Evolutionary conservation across 1,284 basidiomycete genomes (phyloP), one percentile per base, ranked within the genome.

Genomic region (Ustilago curta): DNA sequence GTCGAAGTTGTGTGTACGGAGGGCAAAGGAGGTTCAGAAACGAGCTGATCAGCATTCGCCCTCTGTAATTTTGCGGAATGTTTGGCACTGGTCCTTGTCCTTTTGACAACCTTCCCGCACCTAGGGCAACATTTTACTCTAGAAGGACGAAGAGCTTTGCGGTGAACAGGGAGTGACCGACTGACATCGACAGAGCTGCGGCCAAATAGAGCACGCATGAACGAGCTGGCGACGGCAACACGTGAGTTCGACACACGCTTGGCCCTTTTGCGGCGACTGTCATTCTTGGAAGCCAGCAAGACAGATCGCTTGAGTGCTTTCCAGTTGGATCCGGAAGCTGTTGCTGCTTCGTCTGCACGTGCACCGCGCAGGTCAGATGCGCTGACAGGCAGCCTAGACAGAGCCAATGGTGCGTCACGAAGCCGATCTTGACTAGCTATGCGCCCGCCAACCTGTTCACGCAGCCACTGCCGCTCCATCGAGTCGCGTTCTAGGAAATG

Each of bases 371-470:
- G 25, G 4, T 12, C 32, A 16, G 5, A 16, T 5, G 25, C 52
- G 16, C 48, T 16, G 11, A 45, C 12, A 4, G 42, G 56, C 23
- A 55, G 14, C 56, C 37, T 11, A 1, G 49, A 43, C 18, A 23
- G 29, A 2, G 61, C 58, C 4, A 29, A 58, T 11, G 51, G 27
- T 32, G 60, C 70, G 8, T 56, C 47, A 7, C 39, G 62, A 7
- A 75, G 16, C 2, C 72, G 63, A 23, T 75, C 60, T 40, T 75
- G 72, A 37, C 72, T 75, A 4, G 72, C 90, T n/a, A 90, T 87
- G 80, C 85, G 75, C 5, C 78, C 78, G 48, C 79, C 79, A 16
- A 63, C 53, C 45, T 63, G 67, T 25, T 66, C 68, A 12, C 59
- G 32, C 42, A 71, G 56, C 73, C 73, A 76, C 45, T 71, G 58